These are phyloP conservation scores for Tuber magnatum DNA, from an alignment of 495 filamentous ascomycete species.

Conservation along the genomic window DNA sequence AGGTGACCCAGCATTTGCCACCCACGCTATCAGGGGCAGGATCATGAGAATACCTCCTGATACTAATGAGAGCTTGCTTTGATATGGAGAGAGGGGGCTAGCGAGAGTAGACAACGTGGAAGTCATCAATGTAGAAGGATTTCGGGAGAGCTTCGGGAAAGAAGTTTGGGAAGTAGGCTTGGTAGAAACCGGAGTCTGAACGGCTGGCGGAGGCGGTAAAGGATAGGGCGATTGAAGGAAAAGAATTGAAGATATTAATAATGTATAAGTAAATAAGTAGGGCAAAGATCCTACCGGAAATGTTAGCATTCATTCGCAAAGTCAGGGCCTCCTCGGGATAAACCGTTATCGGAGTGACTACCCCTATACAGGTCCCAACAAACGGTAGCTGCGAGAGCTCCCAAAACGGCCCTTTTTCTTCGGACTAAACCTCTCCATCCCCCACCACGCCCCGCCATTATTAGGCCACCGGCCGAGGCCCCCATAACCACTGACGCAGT, in stretches of 20 bases:
- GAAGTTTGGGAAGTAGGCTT: slow-evolving; percentile 20
- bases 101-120: slow-evolving; percentile 19
- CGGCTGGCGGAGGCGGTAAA: slow-evolving; percentile 14
- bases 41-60: slow-evolving; percentile 12
- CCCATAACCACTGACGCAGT: slow-evolving; percentile 27
- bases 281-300: slow-evolving; percentile 15
- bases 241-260: slow-evolving; percentile 22
- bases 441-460: slow-evolving; percentile 25
- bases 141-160: slow-evolving; percentile 29
- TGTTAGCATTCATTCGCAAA: background rate
- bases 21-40: slow-evolving; percentile 18
- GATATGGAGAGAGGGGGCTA: slow-evolving; percentile 14
- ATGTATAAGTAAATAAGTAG: slow-evolving; percentile 18
- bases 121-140: slow-evolving; percentile 27
- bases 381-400: slow-evolving; percentile 17
- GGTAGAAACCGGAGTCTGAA: slow-evolving; percentile 21
- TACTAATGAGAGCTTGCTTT: slow-evolving; percentile 22
- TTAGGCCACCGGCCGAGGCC: slow-evolving; percentile 23
- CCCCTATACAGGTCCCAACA: slow-evolving; percentile 32
- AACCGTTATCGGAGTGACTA: slow-evolving; percentile 16
- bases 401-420: slow-evolving; percentile 22
- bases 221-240: slow-evolving; percentile 27
- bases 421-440: slow-evolving; percentile 13
- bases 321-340: background rate
- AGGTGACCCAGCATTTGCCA: slow-evolving; percentile 20